Evolutionary conservation across 1,284 basidiomycete species (phyloP).

Genomic region (Malassezia globosa): DNA sequence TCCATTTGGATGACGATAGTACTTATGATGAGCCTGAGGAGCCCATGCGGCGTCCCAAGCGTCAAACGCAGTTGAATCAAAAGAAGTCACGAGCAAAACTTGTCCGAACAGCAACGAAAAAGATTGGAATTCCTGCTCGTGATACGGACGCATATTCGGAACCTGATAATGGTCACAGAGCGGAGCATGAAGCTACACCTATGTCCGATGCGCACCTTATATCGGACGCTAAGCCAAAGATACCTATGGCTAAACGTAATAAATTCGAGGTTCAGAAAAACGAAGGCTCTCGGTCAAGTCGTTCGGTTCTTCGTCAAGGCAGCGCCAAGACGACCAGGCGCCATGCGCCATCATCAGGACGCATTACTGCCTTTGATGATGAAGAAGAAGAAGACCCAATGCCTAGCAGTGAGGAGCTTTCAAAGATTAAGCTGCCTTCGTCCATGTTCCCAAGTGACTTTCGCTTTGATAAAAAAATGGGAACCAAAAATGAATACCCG

Average conservation of each 20-base stretch:
- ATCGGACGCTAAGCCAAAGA: conserved; percentile 13
- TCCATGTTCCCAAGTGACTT: conserved; percentile 38
- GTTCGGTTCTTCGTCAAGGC: conserved; percentile 37
- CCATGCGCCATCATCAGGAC: conserved; percentile 40
- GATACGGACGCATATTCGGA: too few relatives aligned
- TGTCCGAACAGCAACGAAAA: neutral
- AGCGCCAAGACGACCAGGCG: conserved; percentile 30
- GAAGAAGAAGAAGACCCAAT: conserved; percentile 19
- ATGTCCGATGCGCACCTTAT: too few relatives aligned
- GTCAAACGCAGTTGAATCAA: neutral
- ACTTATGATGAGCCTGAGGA: neutral
- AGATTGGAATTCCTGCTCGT: neutral
- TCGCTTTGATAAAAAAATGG: conserved; percentile 23
- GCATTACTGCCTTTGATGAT: conserved; percentile 34
- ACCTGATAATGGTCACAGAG: too few relatives aligned
- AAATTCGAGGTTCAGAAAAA: conserved; percentile 27
- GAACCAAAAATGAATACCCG: neutral
- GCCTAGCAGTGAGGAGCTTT: conserved; percentile 23
- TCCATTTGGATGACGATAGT: neutral
- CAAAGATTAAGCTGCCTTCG: conserved; percentile 42
- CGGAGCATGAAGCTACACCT: conserved; percentile 6
- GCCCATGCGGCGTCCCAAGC: conserved; percentile 4
- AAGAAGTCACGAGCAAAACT: conserved; percentile 9
- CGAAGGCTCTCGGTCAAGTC: conserved; percentile 18
- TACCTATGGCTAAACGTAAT: conserved; percentile 19